phyloP scores from a whole-genome alignment of 208 protist species.

The Tritrichomonas musculus region DNA sequence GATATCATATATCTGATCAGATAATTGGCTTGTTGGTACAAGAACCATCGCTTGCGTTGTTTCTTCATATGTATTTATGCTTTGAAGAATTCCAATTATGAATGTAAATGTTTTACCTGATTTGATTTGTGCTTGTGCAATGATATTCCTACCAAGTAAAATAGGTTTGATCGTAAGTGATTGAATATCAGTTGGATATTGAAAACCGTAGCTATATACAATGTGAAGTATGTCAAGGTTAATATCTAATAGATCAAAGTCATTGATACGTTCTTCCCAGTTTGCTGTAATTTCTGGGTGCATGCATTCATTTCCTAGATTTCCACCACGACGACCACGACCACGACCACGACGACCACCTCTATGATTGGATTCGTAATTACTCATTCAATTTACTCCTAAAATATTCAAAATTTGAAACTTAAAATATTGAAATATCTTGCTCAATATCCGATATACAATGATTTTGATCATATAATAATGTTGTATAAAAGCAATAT shows the following conservation, averaged over 20 bases:
- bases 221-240: constrained; percentile 84
- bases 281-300: constrained; percentile 13
- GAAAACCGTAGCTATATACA: constrained; percentile 94
- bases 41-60: constrained; percentile 85
- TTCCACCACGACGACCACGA: background rate
- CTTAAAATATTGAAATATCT: too few relatives aligned
- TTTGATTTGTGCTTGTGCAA: constrained; percentile 93
- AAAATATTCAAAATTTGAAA: too few relatives aligned
- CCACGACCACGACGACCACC: too few relatives aligned
- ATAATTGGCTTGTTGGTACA: constrained; percentile 90
- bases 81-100: constrained; percentile 61
- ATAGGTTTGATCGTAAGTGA: constrained; percentile 77
- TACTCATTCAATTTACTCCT: too few relatives aligned
- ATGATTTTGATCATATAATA: too few relatives aligned
- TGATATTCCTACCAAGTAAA: constrained; percentile 65
- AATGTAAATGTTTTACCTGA: constrained; percentile 97
- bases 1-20: constrained; percentile 74
- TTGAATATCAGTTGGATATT: constrained; percentile 92
- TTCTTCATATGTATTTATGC: constrained; percentile 46
- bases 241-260: constrained; percentile 95
- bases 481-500: too few relatives aligned
- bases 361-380: too few relatives aligned
- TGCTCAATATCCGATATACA: too few relatives aligned
- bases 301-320: background rate
- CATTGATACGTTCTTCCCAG: background rate